Base-by-base conservation (phyloP, 108 stramenopile genomes). In the Skeletonema potamos region DNA sequence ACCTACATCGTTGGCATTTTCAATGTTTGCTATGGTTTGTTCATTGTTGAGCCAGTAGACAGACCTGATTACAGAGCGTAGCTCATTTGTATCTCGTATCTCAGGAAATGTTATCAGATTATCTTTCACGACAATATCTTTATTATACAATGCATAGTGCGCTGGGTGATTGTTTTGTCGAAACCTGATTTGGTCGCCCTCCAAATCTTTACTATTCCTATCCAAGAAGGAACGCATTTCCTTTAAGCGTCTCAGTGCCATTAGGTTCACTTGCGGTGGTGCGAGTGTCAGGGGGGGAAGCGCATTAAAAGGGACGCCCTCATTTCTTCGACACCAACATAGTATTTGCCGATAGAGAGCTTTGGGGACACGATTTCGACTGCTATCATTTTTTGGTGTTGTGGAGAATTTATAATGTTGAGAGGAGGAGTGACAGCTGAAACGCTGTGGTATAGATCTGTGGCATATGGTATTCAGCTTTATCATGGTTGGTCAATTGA, bases 271-370 rank as follows among this genome's bases (percentile, higher is more conserved):
- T 37, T 81, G 79, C 0, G 89, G 87, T 4, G 92, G 75, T 12
- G 60, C 29, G 58, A 93, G 74, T 39, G 87, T 76, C 46, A 93
- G 30, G 2, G 92, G 92, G 2, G 89, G 89, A 9, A 93, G 46
- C 18, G 72, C 70, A 48, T 86, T 57, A 27, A 90, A 78, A 13
- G 92, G 92, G 13, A 92, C 66, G 32, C 73, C 74, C 10, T 77
- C 44, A 30, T 85, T 73, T 34, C 62, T 79, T 5, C 73, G 76
- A 68, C 86, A 86, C 92, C 92, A 93, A 43, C 64, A 70, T 5
- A 90, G 46, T 10, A 93, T 77, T 37, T 89, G 86, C 18, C 92
- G 86, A 58, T 93, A 93, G 57, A 93, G 77, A 5, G 89, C 84
- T 33, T 70, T 43, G 26, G 86, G 34, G 43, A 92, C 72, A 29